These are phyloP conservation scores for Fusarium irregulare DNA, from an alignment of 2,329 filamentous ascomycete genomes.

Conservation along the genomic window DNA sequence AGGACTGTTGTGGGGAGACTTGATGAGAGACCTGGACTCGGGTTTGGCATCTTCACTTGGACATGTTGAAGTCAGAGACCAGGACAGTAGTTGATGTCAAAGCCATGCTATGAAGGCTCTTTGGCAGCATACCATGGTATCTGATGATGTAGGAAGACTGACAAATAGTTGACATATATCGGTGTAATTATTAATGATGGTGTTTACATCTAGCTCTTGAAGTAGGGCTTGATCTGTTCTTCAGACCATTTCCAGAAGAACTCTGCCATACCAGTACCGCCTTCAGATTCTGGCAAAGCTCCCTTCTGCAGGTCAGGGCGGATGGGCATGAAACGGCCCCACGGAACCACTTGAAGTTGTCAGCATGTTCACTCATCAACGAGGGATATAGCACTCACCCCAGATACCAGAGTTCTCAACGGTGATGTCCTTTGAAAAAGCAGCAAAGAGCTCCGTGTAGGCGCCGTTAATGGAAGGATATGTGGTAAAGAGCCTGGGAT, in stretches of 20 bases:
- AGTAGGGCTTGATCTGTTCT: conserved; percentile 50
- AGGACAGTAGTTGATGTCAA: neutral
- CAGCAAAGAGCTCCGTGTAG: conserved; percentile 62
- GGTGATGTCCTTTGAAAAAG: conserved; percentile 56
- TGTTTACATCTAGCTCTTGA: neutral
- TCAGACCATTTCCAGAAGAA: conserved; percentile 58
- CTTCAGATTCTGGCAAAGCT: conserved; percentile 50
- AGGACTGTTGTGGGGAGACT: conserved; percentile 40
- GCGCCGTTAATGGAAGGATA: conserved; percentile 54
- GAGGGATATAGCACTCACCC: conserved; percentile 29
- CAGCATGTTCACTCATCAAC: neutral
- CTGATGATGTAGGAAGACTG: neutral
- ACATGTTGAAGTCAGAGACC: conserved; percentile 29
- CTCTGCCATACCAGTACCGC: conserved; percentile 52
- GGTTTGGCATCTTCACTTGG: conserved; percentile 45
- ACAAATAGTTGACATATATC: neutral
- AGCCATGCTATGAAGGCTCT: no score
- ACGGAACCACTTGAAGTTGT: conserved; percentile 45
- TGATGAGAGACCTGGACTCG: conserved; percentile 38
- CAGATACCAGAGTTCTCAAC: conserved; percentile 51
- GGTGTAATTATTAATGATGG: neutral
- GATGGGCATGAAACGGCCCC: conserved; percentile 52
- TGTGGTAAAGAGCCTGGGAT: conserved; percentile 27
- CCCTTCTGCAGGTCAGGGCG: conserved; percentile 49
- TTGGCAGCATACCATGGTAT: neutral